Percentiles rank a stretch among this genome's conserved stretches.
These are phyloP conservation scores for Fusarium musae DNA, from an alignment of 2,329 filamentous ascomycete genomes.

Conservation along the genomic window DNA sequence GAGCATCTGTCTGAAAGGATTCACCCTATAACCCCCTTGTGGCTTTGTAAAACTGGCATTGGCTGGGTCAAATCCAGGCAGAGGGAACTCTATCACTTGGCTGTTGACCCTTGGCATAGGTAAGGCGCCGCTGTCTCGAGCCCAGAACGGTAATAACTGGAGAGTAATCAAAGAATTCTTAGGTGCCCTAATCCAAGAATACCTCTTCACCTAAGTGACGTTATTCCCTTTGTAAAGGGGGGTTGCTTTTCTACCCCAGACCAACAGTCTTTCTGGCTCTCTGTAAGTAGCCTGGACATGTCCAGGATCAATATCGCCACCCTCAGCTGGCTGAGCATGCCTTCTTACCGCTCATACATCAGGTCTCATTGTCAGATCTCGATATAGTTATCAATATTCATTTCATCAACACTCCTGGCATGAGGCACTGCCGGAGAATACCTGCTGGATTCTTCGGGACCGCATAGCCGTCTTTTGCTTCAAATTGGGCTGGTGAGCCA, in stretches of 20 bases:
- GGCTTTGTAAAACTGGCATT: neutral
- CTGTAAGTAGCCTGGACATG: neutral
- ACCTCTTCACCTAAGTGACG: neutral
- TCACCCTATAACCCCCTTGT: neutral
- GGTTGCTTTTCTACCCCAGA: no score
- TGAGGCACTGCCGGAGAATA: constrained; percentile 5
- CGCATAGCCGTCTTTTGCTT: constrained; percentile 21
- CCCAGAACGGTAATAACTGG: neutral
- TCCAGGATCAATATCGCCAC: neutral
- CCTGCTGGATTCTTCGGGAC: neutral
- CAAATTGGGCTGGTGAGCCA: constrained; percentile 42
- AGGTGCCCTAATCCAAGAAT: neutral
- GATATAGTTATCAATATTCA: neutral
- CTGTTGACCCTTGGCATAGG: neutral
- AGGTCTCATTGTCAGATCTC: neutral
- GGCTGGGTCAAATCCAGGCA: neutral
- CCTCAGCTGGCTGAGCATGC: neutral
- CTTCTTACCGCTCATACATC: neutral
- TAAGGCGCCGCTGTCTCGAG: neutral
- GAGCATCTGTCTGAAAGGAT: neutral
- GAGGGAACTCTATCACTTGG: neutral
- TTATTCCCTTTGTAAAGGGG: neutral
- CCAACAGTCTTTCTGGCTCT: neutral
- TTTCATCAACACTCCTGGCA: neutral
- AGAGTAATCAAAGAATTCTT: neutral